Conservation (phyloP, 2,329 filamentous ascomycete genomes). For the Cercospora canescens region DNA sequence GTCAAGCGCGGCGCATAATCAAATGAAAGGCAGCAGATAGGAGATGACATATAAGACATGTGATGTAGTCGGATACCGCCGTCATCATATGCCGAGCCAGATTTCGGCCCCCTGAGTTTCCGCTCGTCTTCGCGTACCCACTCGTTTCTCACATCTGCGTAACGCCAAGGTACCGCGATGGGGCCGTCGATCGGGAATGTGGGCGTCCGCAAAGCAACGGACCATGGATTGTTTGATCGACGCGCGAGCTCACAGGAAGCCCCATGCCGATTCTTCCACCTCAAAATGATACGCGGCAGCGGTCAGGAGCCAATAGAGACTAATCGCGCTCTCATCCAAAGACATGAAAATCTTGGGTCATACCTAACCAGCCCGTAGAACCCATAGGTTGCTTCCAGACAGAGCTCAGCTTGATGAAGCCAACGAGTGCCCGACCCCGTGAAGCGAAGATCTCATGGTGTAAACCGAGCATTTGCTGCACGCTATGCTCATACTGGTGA, state of each 20-base stretch:
- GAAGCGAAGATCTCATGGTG: too few species aligned
- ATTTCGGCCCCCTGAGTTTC: not conserved
- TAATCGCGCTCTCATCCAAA: too few species aligned
- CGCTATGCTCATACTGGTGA: too few species aligned
- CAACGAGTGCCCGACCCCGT: too few species aligned
- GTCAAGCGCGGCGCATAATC: not conserved
- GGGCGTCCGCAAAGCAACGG: not conserved
- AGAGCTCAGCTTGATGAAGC: too few species aligned
- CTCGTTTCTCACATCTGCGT: not conserved
- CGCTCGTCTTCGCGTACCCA: not conserved
- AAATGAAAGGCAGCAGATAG: not conserved
- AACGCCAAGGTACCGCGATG: not conserved
- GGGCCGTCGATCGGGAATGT: not conserved
- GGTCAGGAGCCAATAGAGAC: too few species aligned
- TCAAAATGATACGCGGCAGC: not conserved
- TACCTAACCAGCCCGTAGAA: too few species aligned
- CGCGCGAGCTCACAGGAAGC: not conserved
- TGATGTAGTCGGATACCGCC: not conserved
- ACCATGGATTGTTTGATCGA: not conserved
- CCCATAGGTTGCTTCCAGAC: too few species aligned
- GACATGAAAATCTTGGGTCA: too few species aligned
- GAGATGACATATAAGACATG: not conserved
- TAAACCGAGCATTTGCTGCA: too few species aligned
- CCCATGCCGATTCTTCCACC: not conserved
- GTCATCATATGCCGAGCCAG: not conserved